Evolutionary conservation across 371 early-diverging fungal species (phyloP).

Genomic region (Catenaria anguillulae): DNA sequence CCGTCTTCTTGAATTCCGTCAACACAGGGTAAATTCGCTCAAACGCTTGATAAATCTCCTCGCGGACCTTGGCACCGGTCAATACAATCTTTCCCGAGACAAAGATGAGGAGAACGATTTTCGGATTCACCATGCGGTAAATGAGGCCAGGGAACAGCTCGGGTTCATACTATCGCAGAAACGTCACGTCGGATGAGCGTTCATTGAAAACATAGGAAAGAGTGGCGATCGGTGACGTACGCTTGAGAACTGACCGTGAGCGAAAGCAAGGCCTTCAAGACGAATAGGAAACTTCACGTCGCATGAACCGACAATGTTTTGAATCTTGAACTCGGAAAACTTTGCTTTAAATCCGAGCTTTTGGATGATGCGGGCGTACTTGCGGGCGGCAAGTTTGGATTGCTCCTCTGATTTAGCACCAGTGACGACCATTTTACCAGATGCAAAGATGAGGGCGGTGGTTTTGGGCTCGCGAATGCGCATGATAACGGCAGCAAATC

Average conservation of each 20-base stretch:
- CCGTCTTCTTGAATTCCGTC: slow-evolving; percentile 60
- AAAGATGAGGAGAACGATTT: slow-evolving; percentile 98
- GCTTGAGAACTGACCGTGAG: slow-evolving; percentile 95
- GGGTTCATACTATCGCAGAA: slow-evolving; percentile 99
- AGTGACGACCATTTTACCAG: slow-evolving; percentile 99
- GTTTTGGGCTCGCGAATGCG: slow-evolving; percentile 99
- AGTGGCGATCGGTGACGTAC: slow-evolving; percentile 37
- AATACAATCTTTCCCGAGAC: slow-evolving; percentile 99
- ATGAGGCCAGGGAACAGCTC: slow-evolving; percentile 99
- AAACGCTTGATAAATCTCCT: slow-evolving; percentile 99
- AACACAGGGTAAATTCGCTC: slow-evolving; percentile 99
- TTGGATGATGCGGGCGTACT: slow-evolving; percentile 99
- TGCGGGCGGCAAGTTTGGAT: slow-evolving; percentile 94
- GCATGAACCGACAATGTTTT: slow-evolving; percentile 99
- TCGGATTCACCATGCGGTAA: slow-evolving; percentile 99
- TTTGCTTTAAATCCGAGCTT: slow-evolving; percentile 98
- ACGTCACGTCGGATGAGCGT: slow-evolving; percentile 6
- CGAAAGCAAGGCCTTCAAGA: slow-evolving; percentile 95
- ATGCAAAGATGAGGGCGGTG: slow-evolving; percentile 99
- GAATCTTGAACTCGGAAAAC: slow-evolving; percentile 99
- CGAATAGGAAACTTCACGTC: slow-evolving; percentile 99
- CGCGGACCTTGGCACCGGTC: slow-evolving; percentile 98
- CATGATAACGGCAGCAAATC: slow-evolving; percentile 99
- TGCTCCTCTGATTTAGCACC: slow-evolving; percentile 95
- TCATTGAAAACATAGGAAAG: not conserved